A percentile compares a stretch with the other conserved stretches of the same genome.
Conservation (phyloP, 768 basidiomycete species). For the Pulveroboletus sp. region DNA sequence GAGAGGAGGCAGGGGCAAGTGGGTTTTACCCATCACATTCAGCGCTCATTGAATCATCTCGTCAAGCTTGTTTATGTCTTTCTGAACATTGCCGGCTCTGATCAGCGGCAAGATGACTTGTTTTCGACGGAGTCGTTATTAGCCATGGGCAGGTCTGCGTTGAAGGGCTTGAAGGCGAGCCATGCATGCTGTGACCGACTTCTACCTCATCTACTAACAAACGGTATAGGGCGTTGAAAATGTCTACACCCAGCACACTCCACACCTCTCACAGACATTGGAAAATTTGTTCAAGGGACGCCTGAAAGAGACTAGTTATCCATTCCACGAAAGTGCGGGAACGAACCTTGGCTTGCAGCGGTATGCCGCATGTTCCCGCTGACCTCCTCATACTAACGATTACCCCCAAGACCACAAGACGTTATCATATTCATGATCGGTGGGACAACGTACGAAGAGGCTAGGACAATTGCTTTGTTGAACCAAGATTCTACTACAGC, state of each 20-base stretch:
- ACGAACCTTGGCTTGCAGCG: conserved; percentile 67
- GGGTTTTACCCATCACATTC: conserved; percentile 3
- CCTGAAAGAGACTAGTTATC: conserved; percentile 83
- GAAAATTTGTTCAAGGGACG: conserved; percentile 85
- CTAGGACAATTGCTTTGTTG: conserved; percentile 73
- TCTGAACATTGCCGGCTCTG: conserved; percentile 88
- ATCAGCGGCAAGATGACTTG: conserved; percentile 95
- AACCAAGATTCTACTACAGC: conserved; percentile 73
- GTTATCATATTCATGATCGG: conserved; percentile 96
- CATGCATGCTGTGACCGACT: neutral
- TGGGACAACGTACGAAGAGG: conserved; percentile 95
- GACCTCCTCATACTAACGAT: conserved; percentile 2
- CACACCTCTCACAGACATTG: conserved; percentile 87
- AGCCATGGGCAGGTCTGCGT: conserved; percentile 87
- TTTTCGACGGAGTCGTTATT: conserved; percentile 94
- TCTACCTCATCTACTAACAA: conserved; percentile 5
- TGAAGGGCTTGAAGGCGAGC: conserved; percentile 89
- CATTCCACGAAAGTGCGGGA: conserved; percentile 74
- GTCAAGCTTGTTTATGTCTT: conserved; percentile 85
- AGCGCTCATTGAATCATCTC: conserved; percentile 9
- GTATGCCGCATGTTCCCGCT: conserved; percentile 31
- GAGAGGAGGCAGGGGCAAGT: conserved; percentile 67
- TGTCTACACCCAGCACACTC: conserved; percentile 96
- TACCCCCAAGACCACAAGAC: conserved; percentile 72
- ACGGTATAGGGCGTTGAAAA: conserved; percentile 86